These are phyloP conservation scores for Crotalaria pallida DNA, from an alignment of 306 rosid species.

Conservation along the genomic window DNA sequence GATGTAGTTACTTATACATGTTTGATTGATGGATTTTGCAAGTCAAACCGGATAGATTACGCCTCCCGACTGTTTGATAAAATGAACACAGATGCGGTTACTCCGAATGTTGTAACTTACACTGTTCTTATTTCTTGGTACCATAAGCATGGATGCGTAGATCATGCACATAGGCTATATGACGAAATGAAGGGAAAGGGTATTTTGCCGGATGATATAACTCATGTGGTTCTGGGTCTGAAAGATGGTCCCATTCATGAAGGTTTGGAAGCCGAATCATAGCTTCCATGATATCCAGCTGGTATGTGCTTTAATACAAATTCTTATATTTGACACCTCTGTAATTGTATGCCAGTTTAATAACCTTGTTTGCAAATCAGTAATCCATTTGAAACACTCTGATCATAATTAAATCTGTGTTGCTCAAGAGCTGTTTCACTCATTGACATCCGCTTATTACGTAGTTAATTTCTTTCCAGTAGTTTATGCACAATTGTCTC, in stretches of 20 bases:
- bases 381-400: not conserved
- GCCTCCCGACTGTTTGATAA: constrained; percentile 39
- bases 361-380: not conserved
- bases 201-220: constrained; percentile 40
- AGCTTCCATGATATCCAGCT: constrained; percentile 20
- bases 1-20: constrained; percentile 50
- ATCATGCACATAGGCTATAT: constrained; percentile 29
- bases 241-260: constrained; percentile 14
- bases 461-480: not conserved
- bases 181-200: constrained; percentile 37
- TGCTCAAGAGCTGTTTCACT: not conserved
- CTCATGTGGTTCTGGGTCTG: constrained; percentile 15
- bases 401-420: not conserved
- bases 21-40: constrained; percentile 53
- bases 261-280: constrained; percentile 19
- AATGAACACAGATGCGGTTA: constrained; percentile 36
- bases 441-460: not conserved
- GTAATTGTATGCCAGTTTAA: not conserved
- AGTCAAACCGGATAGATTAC: constrained; percentile 39
- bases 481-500: not conserved
- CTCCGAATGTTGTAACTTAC: constrained; percentile 50
- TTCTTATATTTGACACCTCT: not conserved
- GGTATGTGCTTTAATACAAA: constrained; percentile 26
- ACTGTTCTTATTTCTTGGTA: constrained; percentile 42
- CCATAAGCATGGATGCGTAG: constrained; percentile 26